These are phyloP conservation scores for Neofusicoccum kwambonambiense DNA, from an alignment of 2,329 filamentous ascomycete species.

Conservation along the genomic window DNA sequence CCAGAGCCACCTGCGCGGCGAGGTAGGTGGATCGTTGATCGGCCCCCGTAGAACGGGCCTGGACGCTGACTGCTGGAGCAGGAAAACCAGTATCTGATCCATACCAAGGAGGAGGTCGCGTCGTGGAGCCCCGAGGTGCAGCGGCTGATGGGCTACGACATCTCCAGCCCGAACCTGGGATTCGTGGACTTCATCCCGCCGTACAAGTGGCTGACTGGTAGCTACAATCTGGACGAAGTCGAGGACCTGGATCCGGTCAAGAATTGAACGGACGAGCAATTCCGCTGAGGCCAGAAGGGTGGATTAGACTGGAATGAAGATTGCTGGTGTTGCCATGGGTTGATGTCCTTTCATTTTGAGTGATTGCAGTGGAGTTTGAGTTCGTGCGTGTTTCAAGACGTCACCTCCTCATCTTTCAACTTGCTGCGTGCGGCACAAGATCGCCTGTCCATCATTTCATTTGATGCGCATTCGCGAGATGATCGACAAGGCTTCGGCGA, in stretches of 20 bases:
- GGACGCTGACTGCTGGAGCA: background rate
- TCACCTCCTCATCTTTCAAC: background rate
- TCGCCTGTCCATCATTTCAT: background rate
- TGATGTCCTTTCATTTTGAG: background rate
- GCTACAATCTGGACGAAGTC: constrained; percentile 1
- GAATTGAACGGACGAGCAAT: background rate
- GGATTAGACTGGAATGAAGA: too few species aligned
- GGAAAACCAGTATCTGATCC: constrained; percentile 16
- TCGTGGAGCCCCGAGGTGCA: constrained; percentile 6
- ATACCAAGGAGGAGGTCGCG: constrained; percentile 11
- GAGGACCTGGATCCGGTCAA: constrained; percentile 15
- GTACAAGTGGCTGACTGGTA: constrained; percentile 4
- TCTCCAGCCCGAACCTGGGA: constrained; percentile 18
- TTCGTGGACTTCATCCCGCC: constrained; percentile 18
- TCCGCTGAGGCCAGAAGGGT: too few species aligned
- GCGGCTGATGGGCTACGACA: constrained; percentile 11
- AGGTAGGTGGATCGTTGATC: background rate
- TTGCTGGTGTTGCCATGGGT: too few species aligned
- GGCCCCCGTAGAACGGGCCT: too few species aligned
- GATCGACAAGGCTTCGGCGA: background rate
- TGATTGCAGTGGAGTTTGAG: background rate
- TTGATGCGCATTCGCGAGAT: background rate
- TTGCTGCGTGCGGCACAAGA: background rate
- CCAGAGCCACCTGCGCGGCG: background rate
- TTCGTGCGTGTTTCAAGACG: background rate